Percentiles rank a stretch among this genome's conserved stretches.
Evolutionary conservation across 768 basidiomycete species (phyloP).

Genomic region (Inosperma sp.): DNA sequence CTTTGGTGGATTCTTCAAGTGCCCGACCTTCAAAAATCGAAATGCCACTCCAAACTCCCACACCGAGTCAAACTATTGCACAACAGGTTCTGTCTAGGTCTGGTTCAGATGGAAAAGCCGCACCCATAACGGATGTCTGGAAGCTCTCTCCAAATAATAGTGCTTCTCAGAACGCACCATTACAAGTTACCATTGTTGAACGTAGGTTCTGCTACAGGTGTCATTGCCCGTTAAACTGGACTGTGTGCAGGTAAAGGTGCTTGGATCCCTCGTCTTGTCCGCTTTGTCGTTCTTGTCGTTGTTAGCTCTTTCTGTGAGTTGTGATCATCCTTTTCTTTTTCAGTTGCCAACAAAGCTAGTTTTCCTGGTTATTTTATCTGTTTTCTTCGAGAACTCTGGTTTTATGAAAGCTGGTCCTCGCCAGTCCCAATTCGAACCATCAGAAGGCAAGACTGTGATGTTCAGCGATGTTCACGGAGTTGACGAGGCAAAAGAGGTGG

Average conservation of each 20-base stretch:
- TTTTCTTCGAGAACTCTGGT: constrained; percentile 90
- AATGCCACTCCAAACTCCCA: constrained; percentile 12
- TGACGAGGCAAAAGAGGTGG: constrained; percentile 90
- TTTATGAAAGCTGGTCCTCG: constrained; percentile 84
- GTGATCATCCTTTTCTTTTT: background rate
- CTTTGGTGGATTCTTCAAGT: constrained; percentile 7
- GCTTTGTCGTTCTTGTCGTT: constrained; percentile 53
- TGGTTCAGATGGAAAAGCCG: constrained; percentile 16
- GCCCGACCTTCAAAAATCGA: constrained; percentile 11
- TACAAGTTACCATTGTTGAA: constrained; percentile 80
- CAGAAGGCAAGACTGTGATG: constrained; percentile 74
- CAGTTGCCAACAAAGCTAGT: constrained; percentile 36
- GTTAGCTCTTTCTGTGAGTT: constrained; percentile 63
- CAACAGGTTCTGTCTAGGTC: constrained; percentile 42
- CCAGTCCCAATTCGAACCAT: constrained; percentile 78
- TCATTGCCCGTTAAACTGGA: constrained; percentile 6
- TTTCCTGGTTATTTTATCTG: constrained; percentile 79
- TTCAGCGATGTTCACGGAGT: constrained; percentile 97
- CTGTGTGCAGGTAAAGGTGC: constrained; percentile 56
- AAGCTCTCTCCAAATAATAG: constrained; percentile 41
- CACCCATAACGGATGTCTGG: constrained; percentile 32
- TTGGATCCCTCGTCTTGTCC: constrained; percentile 57
- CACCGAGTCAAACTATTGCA: constrained; percentile 42
- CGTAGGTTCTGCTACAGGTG: constrained; percentile 42
- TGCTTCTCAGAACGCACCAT: constrained; percentile 51